Conservation (phyloP, 2,329 filamentous ascomycete genomes). For the Colletotrichum coccodes region DNA sequence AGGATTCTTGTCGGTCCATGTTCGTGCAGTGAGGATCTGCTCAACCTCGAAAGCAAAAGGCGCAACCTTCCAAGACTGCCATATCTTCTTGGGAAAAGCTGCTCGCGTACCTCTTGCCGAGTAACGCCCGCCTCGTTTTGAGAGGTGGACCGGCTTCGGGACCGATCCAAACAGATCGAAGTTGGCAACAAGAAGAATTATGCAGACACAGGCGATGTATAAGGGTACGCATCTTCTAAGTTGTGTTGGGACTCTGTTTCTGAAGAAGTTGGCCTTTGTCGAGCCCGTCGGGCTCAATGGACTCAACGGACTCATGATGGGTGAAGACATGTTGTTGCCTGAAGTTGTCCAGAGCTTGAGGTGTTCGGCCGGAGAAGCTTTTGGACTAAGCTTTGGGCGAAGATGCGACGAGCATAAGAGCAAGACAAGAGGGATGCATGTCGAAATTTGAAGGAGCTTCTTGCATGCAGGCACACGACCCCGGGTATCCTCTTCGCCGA, state of each 20-base stretch:
- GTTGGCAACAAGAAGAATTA: conserved; percentile 59
- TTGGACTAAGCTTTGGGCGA: conserved; percentile 8
- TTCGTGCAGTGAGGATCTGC: conserved; percentile 68
- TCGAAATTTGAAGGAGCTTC: conserved; percentile 11
- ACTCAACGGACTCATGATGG: conserved; percentile 24
- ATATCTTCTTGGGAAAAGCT: conserved; percentile 74
- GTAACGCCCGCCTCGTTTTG: conserved; percentile 27
- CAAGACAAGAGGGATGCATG: not conserved
- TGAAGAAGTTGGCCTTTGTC: conserved; percentile 33
- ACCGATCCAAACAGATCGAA: conserved; percentile 49
- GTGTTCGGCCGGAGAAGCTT: conserved; percentile 6
- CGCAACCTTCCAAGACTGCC: conserved; percentile 81
- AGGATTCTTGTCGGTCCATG: conserved; percentile 75
- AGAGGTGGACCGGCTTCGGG: conserved; percentile 35
- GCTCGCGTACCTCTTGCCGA: conserved; percentile 37
- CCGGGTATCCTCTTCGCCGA: not conserved
- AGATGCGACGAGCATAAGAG: conserved; percentile 6
- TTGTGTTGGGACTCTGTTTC: conserved; percentile 56
- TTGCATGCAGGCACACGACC: conserved; percentile 8
- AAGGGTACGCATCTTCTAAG: conserved; percentile 58
- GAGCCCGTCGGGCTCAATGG: conserved; percentile 22
- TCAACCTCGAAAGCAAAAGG: conserved; percentile 73
- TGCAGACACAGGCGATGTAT: conserved; percentile 53
- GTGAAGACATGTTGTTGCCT: conserved; percentile 19
- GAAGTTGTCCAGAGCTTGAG: not conserved